Evolutionary conservation across 768 basidiomycete genomes (phyloP).

Genomic region (Gloeophyllum trabeum): DNA sequence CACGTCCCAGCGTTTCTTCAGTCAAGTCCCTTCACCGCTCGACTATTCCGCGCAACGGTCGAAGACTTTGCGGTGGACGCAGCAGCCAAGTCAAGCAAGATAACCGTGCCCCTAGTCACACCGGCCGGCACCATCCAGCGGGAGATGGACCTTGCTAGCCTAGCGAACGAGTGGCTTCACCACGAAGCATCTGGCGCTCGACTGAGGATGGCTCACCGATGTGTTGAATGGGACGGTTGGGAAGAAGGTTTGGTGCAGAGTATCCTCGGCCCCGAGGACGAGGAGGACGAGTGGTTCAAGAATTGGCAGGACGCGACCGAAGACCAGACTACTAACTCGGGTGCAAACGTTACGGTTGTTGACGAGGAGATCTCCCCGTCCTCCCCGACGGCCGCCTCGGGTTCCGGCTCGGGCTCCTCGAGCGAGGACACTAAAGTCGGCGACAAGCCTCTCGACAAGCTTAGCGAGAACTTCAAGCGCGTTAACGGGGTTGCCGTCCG

Average conservation of each 20-base stretch:
- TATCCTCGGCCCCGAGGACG: constrained; percentile 63
- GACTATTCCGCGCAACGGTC: constrained; percentile 59
- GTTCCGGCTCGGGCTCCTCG: background rate
- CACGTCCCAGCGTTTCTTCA: constrained; percentile 75
- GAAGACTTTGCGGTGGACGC: constrained; percentile 29
- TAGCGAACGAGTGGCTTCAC: constrained; percentile 64
- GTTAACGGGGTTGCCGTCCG: constrained; percentile 24
- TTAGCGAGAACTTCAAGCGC: background rate
- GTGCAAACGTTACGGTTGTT: background rate
- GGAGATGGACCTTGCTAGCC: constrained; percentile 24
- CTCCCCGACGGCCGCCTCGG: background rate
- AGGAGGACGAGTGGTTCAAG: constrained; percentile 64
- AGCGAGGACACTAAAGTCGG: background rate
- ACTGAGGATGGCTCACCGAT: constrained; percentile 69
- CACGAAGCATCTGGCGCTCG: constrained; percentile 56
- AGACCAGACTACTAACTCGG: too few species aligned
- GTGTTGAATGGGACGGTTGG: constrained; percentile 86
- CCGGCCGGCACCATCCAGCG: constrained; percentile 10
- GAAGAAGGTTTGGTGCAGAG: constrained; percentile 73
- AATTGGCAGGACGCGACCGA: constrained; percentile 14
- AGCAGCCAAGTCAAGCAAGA: constrained; percentile 13
- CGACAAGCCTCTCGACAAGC: background rate
- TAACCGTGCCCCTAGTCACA: constrained; percentile 7
- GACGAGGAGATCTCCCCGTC: background rate
- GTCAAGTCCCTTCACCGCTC: constrained; percentile 63